Evolutionary conservation across 2,329 filamentous ascomycete species (phyloP).

Genomic region (Teratosphaeriaceae sp.): DNA sequence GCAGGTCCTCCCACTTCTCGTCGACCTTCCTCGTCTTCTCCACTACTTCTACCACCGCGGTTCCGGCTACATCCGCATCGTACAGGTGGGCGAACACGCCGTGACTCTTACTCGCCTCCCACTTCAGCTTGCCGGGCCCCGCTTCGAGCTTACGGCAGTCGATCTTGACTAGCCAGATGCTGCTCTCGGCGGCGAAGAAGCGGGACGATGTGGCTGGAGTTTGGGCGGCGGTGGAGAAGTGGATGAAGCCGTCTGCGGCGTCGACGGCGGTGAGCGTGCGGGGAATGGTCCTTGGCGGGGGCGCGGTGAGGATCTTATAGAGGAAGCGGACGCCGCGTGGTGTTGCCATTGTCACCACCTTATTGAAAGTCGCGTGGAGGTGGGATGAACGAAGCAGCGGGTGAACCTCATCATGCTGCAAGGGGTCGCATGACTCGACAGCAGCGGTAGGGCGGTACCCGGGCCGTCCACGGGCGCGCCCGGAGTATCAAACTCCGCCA

Average conservation of each 20-base stretch:
- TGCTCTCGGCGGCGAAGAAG: conserved; percentile 18
- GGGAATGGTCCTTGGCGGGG: conserved; percentile 18
- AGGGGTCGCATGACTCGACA: no score
- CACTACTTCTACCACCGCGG: background rate
- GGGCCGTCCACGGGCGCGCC: no score
- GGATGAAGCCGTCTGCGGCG: conserved; percentile 22
- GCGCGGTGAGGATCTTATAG: conserved; percentile 26
- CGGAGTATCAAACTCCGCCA: no score
- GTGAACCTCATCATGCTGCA: no score
- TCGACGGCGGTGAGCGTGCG: conserved; percentile 20
- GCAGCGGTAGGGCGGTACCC: no score
- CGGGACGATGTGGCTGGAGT: conserved; percentile 22
- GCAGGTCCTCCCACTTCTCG: background rate
- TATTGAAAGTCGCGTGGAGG: no score
- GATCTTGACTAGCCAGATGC: conserved; percentile 21
- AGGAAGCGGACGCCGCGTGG: conserved; percentile 16
- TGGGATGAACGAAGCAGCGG: no score
- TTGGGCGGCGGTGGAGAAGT: conserved; percentile 22
- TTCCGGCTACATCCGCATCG: background rate
- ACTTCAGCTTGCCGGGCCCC: conserved; percentile 8
- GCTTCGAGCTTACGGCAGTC: conserved; percentile 15
- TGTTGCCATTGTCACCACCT: no score
- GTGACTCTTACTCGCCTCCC: conserved; percentile 1
- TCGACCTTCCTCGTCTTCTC: background rate
- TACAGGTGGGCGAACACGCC: conserved; percentile 5